Base-by-base conservation (phyloP, 148 eudicot genomes). In the Persicaria tinctoria region DNA sequence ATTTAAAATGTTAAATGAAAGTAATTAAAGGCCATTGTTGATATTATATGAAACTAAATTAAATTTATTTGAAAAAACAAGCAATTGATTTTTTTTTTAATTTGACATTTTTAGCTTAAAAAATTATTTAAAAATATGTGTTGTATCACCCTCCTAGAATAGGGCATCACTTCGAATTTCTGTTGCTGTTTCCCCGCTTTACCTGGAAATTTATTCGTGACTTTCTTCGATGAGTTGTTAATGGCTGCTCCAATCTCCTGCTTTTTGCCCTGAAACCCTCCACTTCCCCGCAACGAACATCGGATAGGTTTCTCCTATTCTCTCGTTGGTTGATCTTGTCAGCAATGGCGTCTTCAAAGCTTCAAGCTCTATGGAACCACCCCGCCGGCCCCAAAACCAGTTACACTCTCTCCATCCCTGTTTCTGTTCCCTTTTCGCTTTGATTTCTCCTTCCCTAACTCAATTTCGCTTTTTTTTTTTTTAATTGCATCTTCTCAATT, bases 351-450 rank as follows among this genome's bases (percentile, higher is more conserved):
- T 51, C 81, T 16, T 83, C 85, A 47, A 84, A 86, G 85, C 73
- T 86, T 13, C 81, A 82, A 70, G 87, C 84, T 20, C 74, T 86
- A 10, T 86, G 89, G 89, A 84, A 86, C 73, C 89, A 84, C 74
- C 89, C 89, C 12, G 89, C 87, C 48, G 89, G 89, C 46, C 89
- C 89, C 62, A 86, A 86, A 74, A 86, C 89, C 73, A 86, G 86
- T 83, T 32, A 17, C 59, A 73, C 53, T 20, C 68, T 74, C 46
- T 72, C 18, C 18, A 13, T 66, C 70, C 8, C 70, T 27, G 14
- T 41, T 66, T 8, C 5, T 41, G 5, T 66, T 50, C 13, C 12
- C 53, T 50, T 50, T 50, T 32, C 41, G 41, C 9, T 50, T 50
- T 50, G 2, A 50, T 50, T 8, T 7, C 0, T 50, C 12, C 12